These are phyloP conservation scores for Salvia splendens DNA, from an alignment of 257 asterid species.

Conservation along the genomic window DNA sequence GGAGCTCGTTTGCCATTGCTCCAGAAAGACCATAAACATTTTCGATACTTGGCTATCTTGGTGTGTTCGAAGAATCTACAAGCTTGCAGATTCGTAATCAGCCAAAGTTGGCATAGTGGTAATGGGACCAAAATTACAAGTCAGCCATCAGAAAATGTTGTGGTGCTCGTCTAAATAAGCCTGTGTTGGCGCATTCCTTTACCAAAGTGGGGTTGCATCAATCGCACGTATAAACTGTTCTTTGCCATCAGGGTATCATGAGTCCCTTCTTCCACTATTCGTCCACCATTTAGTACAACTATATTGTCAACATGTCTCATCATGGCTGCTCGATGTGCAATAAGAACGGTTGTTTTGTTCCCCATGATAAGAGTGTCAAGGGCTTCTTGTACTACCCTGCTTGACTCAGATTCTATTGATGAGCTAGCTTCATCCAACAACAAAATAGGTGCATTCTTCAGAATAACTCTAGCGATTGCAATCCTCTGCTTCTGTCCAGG, in stretches of 20 bases:
- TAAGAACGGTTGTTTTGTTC: constrained; percentile 87
- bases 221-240: constrained; percentile 86
- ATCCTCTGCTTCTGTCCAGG: constrained; percentile 98
- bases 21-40: constrained; percentile 18
- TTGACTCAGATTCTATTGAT: constrained; percentile 92
- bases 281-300: constrained; percentile 95
- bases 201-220: constrained; percentile 97
- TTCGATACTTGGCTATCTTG: constrained; percentile 24
- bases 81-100: constrained; percentile 24
- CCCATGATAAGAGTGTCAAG: constrained; percentile 96
- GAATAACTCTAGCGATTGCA: constrained; percentile 87
- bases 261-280: constrained; percentile 94
- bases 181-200: constrained; percentile 89
- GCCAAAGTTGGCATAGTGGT: constrained; percentile 19
- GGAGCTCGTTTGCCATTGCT: constrained; percentile 20
- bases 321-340: constrained; percentile 99
- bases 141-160: constrained; percentile 21
- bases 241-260: constrained; percentile 74
- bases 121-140: constrained; percentile 22
- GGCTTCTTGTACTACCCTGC: constrained; percentile 96
- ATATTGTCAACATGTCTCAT: constrained; percentile 98
- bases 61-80: constrained; percentile 16
- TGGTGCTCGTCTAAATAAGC: constrained; percentile 48
- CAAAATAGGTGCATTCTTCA: constrained; percentile 93
- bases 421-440: constrained; percentile 98